Percentiles rank a stretch among this genome's conserved stretches.
Conservation (phyloP, 2,329 filamentous ascomycete species). For the Botryotinia calthae region DNA sequence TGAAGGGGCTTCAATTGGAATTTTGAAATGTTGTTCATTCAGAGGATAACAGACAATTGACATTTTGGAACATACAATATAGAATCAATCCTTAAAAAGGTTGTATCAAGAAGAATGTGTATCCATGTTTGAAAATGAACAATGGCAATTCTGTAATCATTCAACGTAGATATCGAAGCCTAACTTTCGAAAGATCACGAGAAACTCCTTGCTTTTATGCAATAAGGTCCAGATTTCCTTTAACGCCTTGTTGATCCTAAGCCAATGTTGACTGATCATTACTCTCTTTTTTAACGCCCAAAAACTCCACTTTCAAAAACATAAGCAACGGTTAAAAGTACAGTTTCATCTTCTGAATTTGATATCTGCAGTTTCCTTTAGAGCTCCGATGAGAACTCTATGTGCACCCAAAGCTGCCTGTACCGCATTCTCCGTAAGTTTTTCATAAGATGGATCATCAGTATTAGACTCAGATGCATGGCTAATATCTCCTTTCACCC, state of each 20-base stretch:
- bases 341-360: slow-evolving; percentile 32
- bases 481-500: slow-evolving; percentile 75
- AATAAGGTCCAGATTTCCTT: neutral
- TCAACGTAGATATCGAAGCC: slow-evolving; percentile 4
- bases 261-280: slow-evolving; percentile 2
- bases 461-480: slow-evolving; percentile 41
- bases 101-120: neutral
- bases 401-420: slow-evolving; percentile 59
- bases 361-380: slow-evolving; percentile 54
- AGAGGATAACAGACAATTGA: neutral
- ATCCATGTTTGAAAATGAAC: neutral
- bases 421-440: slow-evolving; percentile 61
- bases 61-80: neutral
- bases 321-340: neutral
- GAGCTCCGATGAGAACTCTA: slow-evolving; percentile 58
- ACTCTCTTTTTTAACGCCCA: slow-evolving; percentile 5
- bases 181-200: slow-evolving; percentile 15
- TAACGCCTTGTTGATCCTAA: slow-evolving; percentile 16
- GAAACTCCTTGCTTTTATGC: slow-evolving; percentile 9
- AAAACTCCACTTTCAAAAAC: slow-evolving; percentile 12
- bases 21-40: neutral
- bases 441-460: slow-evolving; percentile 45
- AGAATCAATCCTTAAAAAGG: neutral
- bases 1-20: neutral
- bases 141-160: neutral